These are phyloP conservation scores for Cladochytrium replicatum DNA, from an alignment of 192 early-diverging fungal genomes.

Conservation along the genomic window DNA sequence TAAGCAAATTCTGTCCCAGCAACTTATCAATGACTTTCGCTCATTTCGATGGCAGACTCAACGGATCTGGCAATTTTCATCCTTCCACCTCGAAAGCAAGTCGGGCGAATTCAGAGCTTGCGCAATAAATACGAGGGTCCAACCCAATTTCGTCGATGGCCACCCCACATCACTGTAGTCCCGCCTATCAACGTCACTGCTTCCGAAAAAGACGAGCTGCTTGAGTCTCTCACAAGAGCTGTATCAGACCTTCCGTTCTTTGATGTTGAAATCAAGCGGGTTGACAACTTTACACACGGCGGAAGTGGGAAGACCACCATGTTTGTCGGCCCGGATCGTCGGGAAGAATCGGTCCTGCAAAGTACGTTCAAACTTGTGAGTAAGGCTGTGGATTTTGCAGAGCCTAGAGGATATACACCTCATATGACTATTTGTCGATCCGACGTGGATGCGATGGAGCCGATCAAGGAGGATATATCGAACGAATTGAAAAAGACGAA, in stretches of 20 bases:
- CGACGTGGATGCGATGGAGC: constrained; percentile 45
- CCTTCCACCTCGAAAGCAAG: constrained; percentile 78
- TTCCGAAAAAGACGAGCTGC: too few relatives aligned
- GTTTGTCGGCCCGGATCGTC: too few relatives aligned
- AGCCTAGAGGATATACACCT: constrained; percentile 1
- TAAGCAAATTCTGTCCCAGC: constrained; percentile 10
- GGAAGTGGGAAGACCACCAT: constrained; percentile 74
- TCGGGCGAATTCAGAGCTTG: constrained; percentile 60
- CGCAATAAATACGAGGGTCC: too few relatives aligned
- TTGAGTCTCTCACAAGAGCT: too few relatives aligned
- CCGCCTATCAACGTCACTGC: too few relatives aligned
- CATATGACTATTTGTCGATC: constrained; percentile 27
- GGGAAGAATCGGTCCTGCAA: too few relatives aligned
- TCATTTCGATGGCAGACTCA: neutral
- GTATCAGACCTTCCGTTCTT: too few relatives aligned
- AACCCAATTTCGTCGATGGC: too few relatives aligned
- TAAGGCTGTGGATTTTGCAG: constrained; percentile 53
- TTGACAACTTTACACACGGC: constrained; percentile 62
- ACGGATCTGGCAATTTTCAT: neutral
- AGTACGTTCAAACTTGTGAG: constrained; percentile 52
- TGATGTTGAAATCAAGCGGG: constrained; percentile 64
- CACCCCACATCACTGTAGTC: too few relatives aligned
- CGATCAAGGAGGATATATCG: constrained; percentile 39
- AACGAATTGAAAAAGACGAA: constrained; percentile 48
- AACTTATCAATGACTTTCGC: neutral